phyloP scores from a whole-genome alignment of 2,329 filamentous ascomycete species.

The Claviceps quebecensis region DNA sequence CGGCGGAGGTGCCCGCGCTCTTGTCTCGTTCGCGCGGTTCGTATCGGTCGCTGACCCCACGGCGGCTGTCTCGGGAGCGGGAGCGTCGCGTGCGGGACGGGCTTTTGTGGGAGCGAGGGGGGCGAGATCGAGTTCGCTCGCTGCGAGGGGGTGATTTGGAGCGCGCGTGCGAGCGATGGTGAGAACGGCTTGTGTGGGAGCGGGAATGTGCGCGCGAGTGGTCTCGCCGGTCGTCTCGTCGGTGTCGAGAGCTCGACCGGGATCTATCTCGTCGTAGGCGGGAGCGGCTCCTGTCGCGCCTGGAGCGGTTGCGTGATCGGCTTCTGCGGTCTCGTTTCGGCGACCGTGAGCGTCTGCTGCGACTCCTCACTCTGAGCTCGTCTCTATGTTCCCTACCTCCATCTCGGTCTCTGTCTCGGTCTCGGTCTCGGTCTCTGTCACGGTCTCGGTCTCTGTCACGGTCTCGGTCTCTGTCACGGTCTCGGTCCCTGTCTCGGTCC shows the following conservation, averaged over 20 bases:
- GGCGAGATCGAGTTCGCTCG: conserved; percentile 14
- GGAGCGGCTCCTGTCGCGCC: conserved; percentile 24
- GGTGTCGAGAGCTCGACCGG: conserved; percentile 25
- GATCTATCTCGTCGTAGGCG: conserved; percentile 23
- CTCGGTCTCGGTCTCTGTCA: not conserved
- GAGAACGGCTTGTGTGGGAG: conserved; percentile 18
- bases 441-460: not conserved
- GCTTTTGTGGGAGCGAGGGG: conserved; percentile 7
- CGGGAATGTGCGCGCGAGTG: conserved; percentile 6
- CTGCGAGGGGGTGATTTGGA: conserved; percentile 19
- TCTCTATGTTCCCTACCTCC: conserved; percentile 4
- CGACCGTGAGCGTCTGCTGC: conserved; percentile 23
- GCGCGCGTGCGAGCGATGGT: conserved; percentile 18
- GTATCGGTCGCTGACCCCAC: conserved; percentile 9
- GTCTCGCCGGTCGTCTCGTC: conserved; percentile 17
- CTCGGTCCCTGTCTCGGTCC: not conserved
- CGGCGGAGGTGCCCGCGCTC: conserved; percentile 23
- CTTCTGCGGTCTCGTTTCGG: conserved; percentile 21
- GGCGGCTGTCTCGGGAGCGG: conserved; percentile 11
- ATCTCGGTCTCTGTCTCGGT: not conserved
- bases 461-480: not conserved
- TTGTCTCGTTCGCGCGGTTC: conserved; percentile 9
- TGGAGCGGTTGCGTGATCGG: conserved; percentile 18
- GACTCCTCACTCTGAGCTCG: conserved; percentile 17
- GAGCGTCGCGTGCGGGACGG: conserved; percentile 8